Percentiles rank a stretch among this genome's conserved stretches.
Conservation (phyloP, 345 rosid species). For the Pugionium cornutum region DNA sequence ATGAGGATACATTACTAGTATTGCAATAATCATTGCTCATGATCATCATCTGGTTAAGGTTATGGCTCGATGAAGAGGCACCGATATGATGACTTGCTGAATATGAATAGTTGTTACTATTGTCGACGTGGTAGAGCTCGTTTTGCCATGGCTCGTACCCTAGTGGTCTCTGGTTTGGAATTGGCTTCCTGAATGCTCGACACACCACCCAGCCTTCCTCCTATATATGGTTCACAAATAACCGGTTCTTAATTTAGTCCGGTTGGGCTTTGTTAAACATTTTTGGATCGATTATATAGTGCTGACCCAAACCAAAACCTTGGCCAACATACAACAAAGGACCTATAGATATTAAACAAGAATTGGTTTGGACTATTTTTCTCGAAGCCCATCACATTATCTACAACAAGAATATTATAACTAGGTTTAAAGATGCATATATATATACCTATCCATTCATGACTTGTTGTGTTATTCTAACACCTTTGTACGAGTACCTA, state of each 20-base stretch:
- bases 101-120: slow-evolving; percentile 34
- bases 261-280: neutral
- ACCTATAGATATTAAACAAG: too few relatives aligned
- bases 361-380: too few relatives aligned
- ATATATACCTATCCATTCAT: too few relatives aligned
- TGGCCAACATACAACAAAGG: too few relatives aligned
- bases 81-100: slow-evolving; percentile 36
- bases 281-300: neutral
- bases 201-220: slow-evolving; percentile 99
- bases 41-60: slow-evolving; percentile 34
- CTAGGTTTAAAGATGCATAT: too few relatives aligned
- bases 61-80: slow-evolving; percentile 26
- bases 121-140: slow-evolving; percentile 48
- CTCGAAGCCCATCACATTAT: too few relatives aligned
- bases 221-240: slow-evolving; percentile 38
- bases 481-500: too few relatives aligned
- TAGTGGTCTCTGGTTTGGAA: slow-evolving; percentile 64
- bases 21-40: slow-evolving; percentile 29
- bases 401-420: too few relatives aligned
- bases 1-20: slow-evolving; percentile 28
- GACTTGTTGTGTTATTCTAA: too few relatives aligned
- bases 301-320: neutral
- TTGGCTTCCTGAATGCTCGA: slow-evolving; percentile 86
- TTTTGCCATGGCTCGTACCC: slow-evolving; percentile 69
- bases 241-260: neutral